phyloP scores from a whole-genome alignment of 2,329 filamentous ascomycete genomes.

The Trematosphaeria pertusa region DNA sequence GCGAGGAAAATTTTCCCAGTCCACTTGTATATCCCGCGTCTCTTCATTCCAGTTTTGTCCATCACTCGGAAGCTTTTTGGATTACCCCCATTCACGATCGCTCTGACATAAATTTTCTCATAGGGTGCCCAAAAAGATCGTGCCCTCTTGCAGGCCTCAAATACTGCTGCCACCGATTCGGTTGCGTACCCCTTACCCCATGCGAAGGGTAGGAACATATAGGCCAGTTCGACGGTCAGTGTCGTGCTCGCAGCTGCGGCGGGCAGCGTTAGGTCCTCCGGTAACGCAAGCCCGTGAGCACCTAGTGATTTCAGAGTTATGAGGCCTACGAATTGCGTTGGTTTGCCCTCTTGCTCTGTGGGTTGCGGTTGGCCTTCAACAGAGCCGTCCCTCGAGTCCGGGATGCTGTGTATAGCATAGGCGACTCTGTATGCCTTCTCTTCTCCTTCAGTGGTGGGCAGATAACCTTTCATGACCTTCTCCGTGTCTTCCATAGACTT shows the following conservation, averaged over 20 bases:
- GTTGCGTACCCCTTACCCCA: slow-evolving; percentile 35
- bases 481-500: slow-evolving; percentile 39
- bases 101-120: slow-evolving; percentile 37
- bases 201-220: slow-evolving; percentile 26
- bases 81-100: slow-evolving; percentile 41
- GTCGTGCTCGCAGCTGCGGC: slow-evolving; percentile 14
- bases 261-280: slow-evolving; percentile 19
- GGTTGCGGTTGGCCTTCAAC: too few relatives aligned
- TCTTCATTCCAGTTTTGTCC: slow-evolving; percentile 36
- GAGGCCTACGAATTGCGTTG: slow-evolving; percentile 29
- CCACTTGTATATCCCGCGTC: slow-evolving; percentile 36
- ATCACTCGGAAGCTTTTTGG: slow-evolving; percentile 38
- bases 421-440: slow-evolving; percentile 27
- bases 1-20: slow-evolving; percentile 9
- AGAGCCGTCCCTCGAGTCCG: slow-evolving; percentile 9
- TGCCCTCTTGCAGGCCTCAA: slow-evolving; percentile 27
- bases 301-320: slow-evolving; percentile 28
- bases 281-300: slow-evolving; percentile 17
- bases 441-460: slow-evolving; percentile 22
- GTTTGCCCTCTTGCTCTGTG: not conserved
- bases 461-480: slow-evolving; percentile 17
- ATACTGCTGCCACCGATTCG: slow-evolving; percentile 27
- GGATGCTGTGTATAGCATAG: slow-evolving; percentile 37
- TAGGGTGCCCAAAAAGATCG: slow-evolving; percentile 31
- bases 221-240: slow-evolving; percentile 30